Conservation (phyloP, 768 basidiomycete genomes). For the Suillus sp. region DNA sequence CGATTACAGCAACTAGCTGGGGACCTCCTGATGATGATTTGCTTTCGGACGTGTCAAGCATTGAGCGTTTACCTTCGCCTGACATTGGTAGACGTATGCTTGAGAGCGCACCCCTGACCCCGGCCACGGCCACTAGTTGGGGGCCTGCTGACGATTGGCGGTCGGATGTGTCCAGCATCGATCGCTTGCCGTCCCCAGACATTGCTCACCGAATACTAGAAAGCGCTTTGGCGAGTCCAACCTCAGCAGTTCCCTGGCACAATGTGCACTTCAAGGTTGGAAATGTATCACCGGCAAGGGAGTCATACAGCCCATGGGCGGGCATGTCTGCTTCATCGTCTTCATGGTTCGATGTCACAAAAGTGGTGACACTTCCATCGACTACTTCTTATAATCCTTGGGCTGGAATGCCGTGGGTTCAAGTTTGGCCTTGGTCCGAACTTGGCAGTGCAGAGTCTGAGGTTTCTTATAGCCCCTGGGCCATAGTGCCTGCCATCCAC, state of each 20-base stretch:
- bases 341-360: conserved; percentile 5
- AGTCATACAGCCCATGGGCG: conserved; percentile 6
- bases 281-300: not conserved
- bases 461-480: not conserved
- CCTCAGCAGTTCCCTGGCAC: conserved; percentile 16
- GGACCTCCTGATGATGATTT: conserved; percentile 50
- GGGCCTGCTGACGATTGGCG: conserved; percentile 50
- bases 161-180: conserved; percentile 35
- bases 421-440: conserved; percentile 10
- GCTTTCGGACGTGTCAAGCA: conserved; percentile 37
- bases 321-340: conserved; percentile 1
- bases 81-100: conserved; percentile 57
- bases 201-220: conserved; percentile 56
- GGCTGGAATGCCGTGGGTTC: conserved; percentile 7
- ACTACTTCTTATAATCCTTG: conserved; percentile 11
- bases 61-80: conserved; percentile 51
- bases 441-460: not conserved
- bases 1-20: conserved; percentile 47
- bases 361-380: not conserved
- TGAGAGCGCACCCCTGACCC: conserved; percentile 20
- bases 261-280: conserved; percentile 11
- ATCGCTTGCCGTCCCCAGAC: conserved; percentile 56
- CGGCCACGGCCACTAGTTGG: conserved; percentile 52
- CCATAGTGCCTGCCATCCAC: not conserved
- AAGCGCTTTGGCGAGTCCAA: conserved; percentile 47